These are phyloP conservation scores for Microsporum ferrugineum DNA, from an alignment of 2,329 filamentous ascomycete genomes.

Conservation along the genomic window DNA sequence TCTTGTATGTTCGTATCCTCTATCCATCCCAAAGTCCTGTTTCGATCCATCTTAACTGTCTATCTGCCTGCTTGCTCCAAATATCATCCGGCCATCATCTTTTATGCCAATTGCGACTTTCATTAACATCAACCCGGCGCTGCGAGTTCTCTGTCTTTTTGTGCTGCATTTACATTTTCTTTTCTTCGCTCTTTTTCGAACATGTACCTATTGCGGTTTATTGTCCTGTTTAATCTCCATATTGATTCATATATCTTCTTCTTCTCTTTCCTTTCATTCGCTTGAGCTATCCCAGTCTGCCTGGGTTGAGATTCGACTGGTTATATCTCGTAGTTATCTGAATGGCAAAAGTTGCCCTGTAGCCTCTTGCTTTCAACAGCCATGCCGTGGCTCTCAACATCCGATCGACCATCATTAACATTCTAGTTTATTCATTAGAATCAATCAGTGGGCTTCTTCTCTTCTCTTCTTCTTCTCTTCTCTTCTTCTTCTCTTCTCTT, in stretches of 20 bases:
- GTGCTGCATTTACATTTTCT: constrained; percentile 7
- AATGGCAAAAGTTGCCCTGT: neutral
- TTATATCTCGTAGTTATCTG: neutral
- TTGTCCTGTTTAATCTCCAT: neutral
- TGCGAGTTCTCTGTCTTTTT: constrained; percentile 1
- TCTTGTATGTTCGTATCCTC: neutral
- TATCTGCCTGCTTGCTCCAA: neutral
- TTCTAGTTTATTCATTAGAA: neutral
- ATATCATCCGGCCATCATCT: constrained; percentile 1
- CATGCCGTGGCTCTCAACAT: neutral
- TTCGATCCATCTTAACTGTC: neutral
- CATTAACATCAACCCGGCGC: constrained; percentile 1
- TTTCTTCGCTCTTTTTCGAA: constrained; percentile 1
- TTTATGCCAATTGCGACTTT: neutral
- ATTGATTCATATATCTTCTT: neutral
- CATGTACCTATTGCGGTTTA: constrained; percentile 1
- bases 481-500: too few relatives aligned
- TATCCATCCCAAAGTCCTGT: neutral
- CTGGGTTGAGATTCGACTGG: neutral
- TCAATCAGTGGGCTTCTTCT: neutral
- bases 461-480: neutral
- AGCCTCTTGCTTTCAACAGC: neutral
- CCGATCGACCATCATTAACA: neutral
- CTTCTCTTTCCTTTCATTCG: neutral
- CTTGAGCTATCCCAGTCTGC: neutral